Base-by-base conservation (phyloP, 1,284 basidiomycete species). In the Moesziomyces globuligerus region DNA sequence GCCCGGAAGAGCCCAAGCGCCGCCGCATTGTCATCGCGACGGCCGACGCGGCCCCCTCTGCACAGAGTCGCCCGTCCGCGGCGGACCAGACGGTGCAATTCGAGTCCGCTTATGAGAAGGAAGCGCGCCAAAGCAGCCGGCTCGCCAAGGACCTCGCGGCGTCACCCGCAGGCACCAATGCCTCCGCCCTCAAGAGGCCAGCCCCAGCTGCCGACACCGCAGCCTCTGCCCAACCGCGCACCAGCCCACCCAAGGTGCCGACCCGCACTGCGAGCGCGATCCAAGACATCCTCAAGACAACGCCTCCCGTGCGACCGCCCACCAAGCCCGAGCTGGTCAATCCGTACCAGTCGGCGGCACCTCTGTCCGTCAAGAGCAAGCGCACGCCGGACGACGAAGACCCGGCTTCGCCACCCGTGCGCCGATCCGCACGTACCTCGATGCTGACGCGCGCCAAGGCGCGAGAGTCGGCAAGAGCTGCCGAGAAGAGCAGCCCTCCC, bases 291-390 rank as follows among this genome's bases (percentile, higher is more conserved):
- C 71, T 77, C 40, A 71, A 77, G 28, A 42, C 61, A 2, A 70
- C 65, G 15, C 57, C 62, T n/a, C 71, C 71, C 13, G 52, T 67
- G 20, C 60, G 60, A 13, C 46, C 64, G 4, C 59, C 75, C 13
- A 50, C 69, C 13, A 66, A 74, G 44, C 67, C 75, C 4, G 77
- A 79, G 56, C 66, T 79, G 15, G 54, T 79, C 50, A 79, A 79
- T 32, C 77, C 77, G 1, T 79, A 79, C 57, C 73, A 79, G 45
- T 43, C 52, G n/a, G 50, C 64, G n/a, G 61, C 71, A 17, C 49
- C 55, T 1, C 34, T 72, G 41, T 18, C 52, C 21, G 34, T 48
- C 24, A 48, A 61, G 45, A 44, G 50, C 53, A 59, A 58, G 44
- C 39, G 55, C 32, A n/a, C 39, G 11, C 21, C 25, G 5, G 50